phyloP scores from a whole-genome alignment of 2,329 filamentous ascomycete genomes.

The Aspergillus neoniger region DNA sequence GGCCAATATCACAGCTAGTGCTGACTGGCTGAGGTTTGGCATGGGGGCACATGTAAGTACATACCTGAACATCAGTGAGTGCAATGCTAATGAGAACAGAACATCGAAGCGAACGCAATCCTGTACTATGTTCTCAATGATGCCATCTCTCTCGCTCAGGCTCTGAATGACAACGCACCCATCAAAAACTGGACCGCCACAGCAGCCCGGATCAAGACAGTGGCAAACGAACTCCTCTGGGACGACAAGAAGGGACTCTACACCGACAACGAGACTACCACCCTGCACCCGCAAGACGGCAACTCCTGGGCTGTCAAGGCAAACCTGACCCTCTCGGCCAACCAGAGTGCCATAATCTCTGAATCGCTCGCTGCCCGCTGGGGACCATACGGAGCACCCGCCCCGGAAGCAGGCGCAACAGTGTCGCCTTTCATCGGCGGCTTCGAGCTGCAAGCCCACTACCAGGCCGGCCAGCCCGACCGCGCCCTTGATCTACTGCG shows the following conservation, averaged over 20 bases:
- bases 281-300: conserved; percentile 36
- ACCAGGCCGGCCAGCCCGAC: conserved; percentile 39
- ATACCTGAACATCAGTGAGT: not conserved
- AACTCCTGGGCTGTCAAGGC: conserved; percentile 44
- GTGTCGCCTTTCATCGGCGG: conserved; percentile 47
- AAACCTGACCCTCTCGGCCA: conserved; percentile 29
- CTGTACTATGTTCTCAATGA: conserved; percentile 40
- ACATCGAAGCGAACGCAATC: conserved; percentile 46
- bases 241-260: conserved; percentile 26
- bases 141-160: conserved; percentile 24
- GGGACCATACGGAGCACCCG: conserved; percentile 50
- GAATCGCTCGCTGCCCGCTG: conserved; percentile 44
- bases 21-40: conserved; percentile 53
- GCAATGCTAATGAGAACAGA: conserved; percentile 12
- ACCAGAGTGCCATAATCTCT: conserved; percentile 35
- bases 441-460: conserved; percentile 49
- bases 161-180: conserved; percentile 22
- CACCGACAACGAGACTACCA: conserved; percentile 33
- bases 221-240: conserved; percentile 32
- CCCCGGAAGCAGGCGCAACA: conserved; percentile 44
- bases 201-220: conserved; percentile 25
- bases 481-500: conserved; percentile 48
- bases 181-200: conserved; percentile 22
- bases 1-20: conserved; percentile 49
- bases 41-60: conserved; percentile 52